Conservation (phyloP, 805 yeast genomes). For the Suhomyces faveliae region DNA sequence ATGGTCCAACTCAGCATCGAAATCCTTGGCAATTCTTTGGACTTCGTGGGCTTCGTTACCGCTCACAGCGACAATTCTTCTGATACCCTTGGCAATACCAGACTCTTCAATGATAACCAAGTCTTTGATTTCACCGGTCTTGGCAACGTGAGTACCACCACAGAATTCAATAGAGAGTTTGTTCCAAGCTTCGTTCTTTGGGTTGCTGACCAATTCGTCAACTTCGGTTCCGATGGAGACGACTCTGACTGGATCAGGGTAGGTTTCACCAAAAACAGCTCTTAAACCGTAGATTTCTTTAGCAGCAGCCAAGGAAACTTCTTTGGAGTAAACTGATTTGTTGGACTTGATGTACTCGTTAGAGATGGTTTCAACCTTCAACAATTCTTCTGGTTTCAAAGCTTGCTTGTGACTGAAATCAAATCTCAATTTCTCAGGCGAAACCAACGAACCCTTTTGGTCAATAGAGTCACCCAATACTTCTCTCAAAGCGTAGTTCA, state of each 20-base stretch:
- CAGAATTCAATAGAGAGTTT: conserved; percentile 88
- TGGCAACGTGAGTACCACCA: conserved; percentile 97
- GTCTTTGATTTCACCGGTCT: conserved; percentile 91
- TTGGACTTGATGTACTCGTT: conserved; percentile 71
- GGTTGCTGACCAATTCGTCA: conserved; percentile 71
- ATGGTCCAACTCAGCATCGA: conserved; percentile 55
- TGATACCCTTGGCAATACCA: conserved; percentile 97
- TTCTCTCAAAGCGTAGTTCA: conserved; percentile 84
- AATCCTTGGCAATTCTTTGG: conserved; percentile 78
- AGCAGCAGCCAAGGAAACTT: conserved; percentile 74
- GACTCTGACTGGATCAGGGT: conserved; percentile 98
- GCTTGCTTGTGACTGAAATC: conserved; percentile 95
- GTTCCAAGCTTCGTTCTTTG: conserved; percentile 73
- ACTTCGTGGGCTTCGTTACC: conserved; percentile 89
- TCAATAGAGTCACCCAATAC: conserved; percentile 86
- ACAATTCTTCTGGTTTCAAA: conserved; percentile 66
- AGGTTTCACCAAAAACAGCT: conserved; percentile 98
- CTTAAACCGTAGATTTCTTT: conserved; percentile 79
- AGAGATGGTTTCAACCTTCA: conserved; percentile 70
- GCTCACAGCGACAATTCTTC: conserved; percentile 97
- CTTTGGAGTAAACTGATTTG: conserved; percentile 74
- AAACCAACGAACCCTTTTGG: conserved; percentile 95
- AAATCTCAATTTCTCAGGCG: conserved; percentile 92
- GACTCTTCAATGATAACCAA: conserved; percentile 88
- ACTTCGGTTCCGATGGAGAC: conserved; percentile 93